A percentile compares a stretch with the other conserved stretches of the same genome.
These are phyloP conservation scores for Cladophialophora immunda DNA, from an alignment of 2,329 filamentous ascomycete genomes.

Conservation along the genomic window DNA sequence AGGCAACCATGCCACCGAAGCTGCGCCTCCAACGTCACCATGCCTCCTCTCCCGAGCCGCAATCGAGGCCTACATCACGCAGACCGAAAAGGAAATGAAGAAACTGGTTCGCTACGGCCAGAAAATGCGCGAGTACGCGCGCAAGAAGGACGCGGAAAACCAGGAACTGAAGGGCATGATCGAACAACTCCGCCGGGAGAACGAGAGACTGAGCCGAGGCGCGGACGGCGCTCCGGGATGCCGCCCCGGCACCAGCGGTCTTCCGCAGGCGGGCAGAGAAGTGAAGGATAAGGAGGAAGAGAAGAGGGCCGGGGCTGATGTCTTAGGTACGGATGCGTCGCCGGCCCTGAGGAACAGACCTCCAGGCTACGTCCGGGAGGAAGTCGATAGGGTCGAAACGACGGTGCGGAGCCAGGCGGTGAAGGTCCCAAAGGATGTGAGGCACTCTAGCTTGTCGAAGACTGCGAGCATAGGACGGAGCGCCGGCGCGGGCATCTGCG, in stretches of 20 bases:
- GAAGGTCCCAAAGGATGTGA: not conserved
- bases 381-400: slow-evolving; percentile 27
- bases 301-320: not conserved
- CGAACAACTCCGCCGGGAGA: slow-evolving; percentile 27
- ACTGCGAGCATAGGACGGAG: not conserved
- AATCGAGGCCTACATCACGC: slow-evolving; percentile 66
- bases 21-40: not conserved
- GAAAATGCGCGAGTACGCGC: slow-evolving; percentile 40
- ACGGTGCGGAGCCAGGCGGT: slow-evolving; percentile 13
- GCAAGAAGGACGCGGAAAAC: slow-evolving; percentile 36
- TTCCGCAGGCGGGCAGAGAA: not conserved
- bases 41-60: slow-evolving; percentile 44
- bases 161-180: slow-evolving; percentile 34
- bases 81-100: slow-evolving; percentile 67
- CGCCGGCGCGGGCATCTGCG: not conserved
- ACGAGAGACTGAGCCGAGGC: slow-evolving; percentile 23
- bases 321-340: not conserved
- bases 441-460: not conserved
- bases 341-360: slow-evolving; percentile 8
- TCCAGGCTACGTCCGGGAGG: slow-evolving; percentile 25
- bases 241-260: not conserved
- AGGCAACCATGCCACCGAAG: not conserved
- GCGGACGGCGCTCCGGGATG: not conserved
- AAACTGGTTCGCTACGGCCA: slow-evolving; percentile 64
- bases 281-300: not conserved